These are phyloP conservation scores for Wickerhamomyces bisporus DNA, from an alignment of 805 yeast genomes.

Conservation along the genomic window DNA sequence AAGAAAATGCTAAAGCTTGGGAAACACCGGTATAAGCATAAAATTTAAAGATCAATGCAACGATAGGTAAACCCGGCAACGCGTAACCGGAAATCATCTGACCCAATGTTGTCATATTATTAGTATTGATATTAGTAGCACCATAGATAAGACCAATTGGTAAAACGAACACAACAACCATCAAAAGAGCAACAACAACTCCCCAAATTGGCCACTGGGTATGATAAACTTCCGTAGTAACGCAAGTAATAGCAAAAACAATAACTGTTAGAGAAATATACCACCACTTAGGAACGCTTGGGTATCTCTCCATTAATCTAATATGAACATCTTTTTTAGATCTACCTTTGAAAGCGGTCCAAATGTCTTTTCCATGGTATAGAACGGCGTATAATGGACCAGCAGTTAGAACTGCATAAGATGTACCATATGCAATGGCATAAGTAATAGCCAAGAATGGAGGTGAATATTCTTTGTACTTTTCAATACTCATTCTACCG, in stretches of 20 bases:
- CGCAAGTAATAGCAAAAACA: constrained; percentile 36
- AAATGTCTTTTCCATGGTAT: constrained; percentile 51
- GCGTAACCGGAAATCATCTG: no score
- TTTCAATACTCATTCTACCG: constrained; percentile 38
- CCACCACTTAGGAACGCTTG: constrained; percentile 66
- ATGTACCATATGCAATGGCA: constrained; percentile 55
- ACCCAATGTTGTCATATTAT: constrained; percentile 16
- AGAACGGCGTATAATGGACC: constrained; percentile 50
- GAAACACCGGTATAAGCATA: constrained; percentile 49
- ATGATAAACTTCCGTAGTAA: constrained; percentile 28
- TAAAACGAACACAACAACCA: constrained; percentile 49
- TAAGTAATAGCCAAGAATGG: constrained; percentile 34
- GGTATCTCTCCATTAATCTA: constrained; percentile 52
- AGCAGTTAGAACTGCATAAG: constrained; percentile 57
- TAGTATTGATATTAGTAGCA: constrained; percentile 54
- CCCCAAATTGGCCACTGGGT: constrained; percentile 53
- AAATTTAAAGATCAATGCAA: constrained; percentile 58
- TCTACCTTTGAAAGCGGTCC: constrained; percentile 31
- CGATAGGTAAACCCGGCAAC: constrained; percentile 36
- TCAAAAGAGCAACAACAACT: constrained; percentile 48
- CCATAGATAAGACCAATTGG: constrained; percentile 62
- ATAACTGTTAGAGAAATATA: constrained; percentile 45
- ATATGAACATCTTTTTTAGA: constrained; percentile 42
- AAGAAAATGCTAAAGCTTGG: constrained; percentile 50
- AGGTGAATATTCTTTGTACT: constrained; percentile 57